Evolutionary conservation across 257 asterid genomes (phyloP), one percentile per base, ranked within the genome.

Genomic region (Cynanchum wilfordii): DNA sequence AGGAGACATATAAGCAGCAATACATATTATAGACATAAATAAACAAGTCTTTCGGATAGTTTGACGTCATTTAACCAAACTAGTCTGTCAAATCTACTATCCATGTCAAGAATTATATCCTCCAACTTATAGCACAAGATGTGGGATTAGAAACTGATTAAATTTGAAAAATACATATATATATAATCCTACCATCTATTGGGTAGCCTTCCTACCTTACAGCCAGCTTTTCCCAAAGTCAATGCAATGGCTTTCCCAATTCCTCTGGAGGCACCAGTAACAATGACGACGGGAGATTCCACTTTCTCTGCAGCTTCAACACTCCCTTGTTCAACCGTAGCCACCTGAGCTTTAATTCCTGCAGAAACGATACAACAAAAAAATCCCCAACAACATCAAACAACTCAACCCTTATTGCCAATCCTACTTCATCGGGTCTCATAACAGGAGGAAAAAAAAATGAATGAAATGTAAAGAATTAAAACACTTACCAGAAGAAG

Each of bases 231-330:
- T 17, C 98, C 99, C 57, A 95, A 85, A 79, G 98, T 82, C 86
- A 95, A 71, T 9, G 98, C 96, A 82, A 95, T 85, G 58, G 98
- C 95, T 86, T 80, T 95, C 17, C 99, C 99, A 7, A 95, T 95
- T 38, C 99, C 99, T 79, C 99, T 82, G 64, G 99, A 94, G 55
- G 98, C 98, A 70, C 99, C 99, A 63, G 99, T 94, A 74, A 94
- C 81, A 75, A 94, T 78, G 77, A 92, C 89, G 76, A 90, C 96
- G 16, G 99, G 94, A 70, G 93, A 83, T 75, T 92, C 97, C 63
- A 83, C 87, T 78, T 85, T 87, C 79, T 82, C 83, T 50, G 77
- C 59, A 58, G 84, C 82, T 81, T 81, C 90, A 54, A 79, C 52
- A 50, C 76, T 78, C 66, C 78, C 83, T 84, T 84, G 88, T 75